These are phyloP conservation scores for Suhomyces pyralidae DNA, from an alignment of 805 yeast genomes.

Conservation along the genomic window DNA sequence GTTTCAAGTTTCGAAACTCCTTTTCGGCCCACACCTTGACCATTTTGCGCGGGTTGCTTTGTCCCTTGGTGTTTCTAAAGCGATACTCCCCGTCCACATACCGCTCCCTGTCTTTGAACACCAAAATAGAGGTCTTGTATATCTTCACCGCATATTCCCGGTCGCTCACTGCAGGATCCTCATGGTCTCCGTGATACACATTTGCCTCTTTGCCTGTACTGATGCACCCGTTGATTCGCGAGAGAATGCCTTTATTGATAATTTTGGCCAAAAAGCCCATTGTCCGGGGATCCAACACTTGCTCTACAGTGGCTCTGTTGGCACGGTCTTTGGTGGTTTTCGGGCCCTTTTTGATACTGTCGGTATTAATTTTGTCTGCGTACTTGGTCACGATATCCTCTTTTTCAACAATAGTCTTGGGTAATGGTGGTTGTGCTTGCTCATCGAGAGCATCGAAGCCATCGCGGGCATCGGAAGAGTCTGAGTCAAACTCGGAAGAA, in stretches of 20 bases:
- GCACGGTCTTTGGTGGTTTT: conserved; percentile 76
- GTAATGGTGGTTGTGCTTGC: not conserved
- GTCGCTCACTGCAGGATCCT: conserved; percentile 36
- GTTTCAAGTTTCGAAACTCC: conserved; percentile 87
- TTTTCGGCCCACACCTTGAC: conserved; percentile 98
- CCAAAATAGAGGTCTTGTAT: conserved; percentile 92
- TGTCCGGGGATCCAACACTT: conserved; percentile 94
- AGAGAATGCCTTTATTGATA: conserved; percentile 77
- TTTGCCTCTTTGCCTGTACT: conserved; percentile 99
- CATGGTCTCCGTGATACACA: conserved; percentile 74
- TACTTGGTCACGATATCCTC: conserved; percentile 57
- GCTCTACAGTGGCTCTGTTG: conserved; percentile 94
- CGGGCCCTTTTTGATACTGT: conserved; percentile 54
- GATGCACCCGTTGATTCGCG: conserved; percentile 87
- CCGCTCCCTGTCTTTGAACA: conserved; percentile 94
- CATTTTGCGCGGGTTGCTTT: conserved; percentile 95
- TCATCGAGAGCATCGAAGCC: not conserved
- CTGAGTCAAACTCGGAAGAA: not conserved
- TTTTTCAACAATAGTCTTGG: conserved; percentile 33
- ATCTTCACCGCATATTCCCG: conserved; percentile 85
- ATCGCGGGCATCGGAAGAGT: not conserved
- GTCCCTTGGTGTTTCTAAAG: conserved; percentile 78
- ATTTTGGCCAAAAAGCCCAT: conserved; percentile 76
- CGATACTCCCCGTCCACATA: conserved; percentile 96
- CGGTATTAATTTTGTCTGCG: conserved; percentile 63